phyloP scores from a whole-genome alignment of 345 rosid genomes.

The Triadica sebifera region DNA sequence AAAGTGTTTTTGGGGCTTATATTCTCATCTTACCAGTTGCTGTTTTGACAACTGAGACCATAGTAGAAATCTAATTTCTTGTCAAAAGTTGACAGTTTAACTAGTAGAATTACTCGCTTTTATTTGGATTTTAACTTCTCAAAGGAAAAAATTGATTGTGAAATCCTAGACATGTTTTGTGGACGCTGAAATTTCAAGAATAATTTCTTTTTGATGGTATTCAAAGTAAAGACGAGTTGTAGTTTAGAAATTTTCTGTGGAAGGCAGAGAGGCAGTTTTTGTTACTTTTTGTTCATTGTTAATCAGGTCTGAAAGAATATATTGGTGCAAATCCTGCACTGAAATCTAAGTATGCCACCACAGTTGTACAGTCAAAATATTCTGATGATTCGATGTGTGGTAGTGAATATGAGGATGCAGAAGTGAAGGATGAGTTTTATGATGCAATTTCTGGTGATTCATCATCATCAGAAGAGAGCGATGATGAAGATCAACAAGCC shows the following conservation, averaged over 20 bases:
- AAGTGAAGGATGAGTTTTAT: constrained; percentile 76
- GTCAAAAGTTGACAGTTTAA: too few relatives aligned
- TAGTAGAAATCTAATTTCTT: too few relatives aligned
- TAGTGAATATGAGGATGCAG: constrained; percentile 59
- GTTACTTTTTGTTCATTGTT: constrained; percentile 17
- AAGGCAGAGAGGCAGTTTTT: constrained; percentile 12
- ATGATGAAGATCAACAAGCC: constrained; percentile 39
- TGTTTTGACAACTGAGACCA: too few relatives aligned
- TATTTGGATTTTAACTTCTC: too few relatives aligned
- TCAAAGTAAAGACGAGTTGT: too few relatives aligned
- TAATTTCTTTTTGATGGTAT: too few relatives aligned
- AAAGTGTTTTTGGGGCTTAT: too few relatives aligned
- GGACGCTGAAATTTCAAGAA: too few relatives aligned
- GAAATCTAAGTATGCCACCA: constrained; percentile 48
- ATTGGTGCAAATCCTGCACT: constrained; percentile 86
- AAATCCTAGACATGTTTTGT: too few relatives aligned
- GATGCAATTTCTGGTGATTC: constrained; percentile 73
- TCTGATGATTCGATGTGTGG: constrained; percentile 39
- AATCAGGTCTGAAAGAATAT: constrained; percentile 87
- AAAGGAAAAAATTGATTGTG: too few relatives aligned
- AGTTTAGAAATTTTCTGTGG: not conserved
- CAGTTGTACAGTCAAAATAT: constrained; percentile 53
- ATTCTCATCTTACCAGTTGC: too few relatives aligned
- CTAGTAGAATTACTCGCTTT: too few relatives aligned
- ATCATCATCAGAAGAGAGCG: constrained; percentile 76